phyloP scores from a whole-genome alignment of 352 stramenopile species.

The Elongisporangium anandrum region DNA sequence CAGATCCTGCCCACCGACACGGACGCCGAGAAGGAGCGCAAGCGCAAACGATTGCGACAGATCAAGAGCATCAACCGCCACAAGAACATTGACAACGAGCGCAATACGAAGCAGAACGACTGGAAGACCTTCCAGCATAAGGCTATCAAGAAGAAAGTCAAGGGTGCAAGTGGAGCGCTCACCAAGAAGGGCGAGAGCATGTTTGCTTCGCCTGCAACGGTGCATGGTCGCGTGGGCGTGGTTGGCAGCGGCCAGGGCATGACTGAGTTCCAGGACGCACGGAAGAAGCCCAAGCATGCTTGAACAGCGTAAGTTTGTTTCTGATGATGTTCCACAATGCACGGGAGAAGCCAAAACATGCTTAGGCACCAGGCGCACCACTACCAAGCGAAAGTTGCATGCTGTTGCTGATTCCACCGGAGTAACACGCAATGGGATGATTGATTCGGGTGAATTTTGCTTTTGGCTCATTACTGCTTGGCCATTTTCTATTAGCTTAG shows the following conservation, averaged over 20 bases:
- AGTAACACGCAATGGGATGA: not conserved
- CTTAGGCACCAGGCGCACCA: not conserved
- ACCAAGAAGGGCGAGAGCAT: conserved; percentile 84
- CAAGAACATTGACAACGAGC: conserved; percentile 81
- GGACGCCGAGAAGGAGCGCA: conserved; percentile 83
- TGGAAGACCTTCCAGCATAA: conserved; percentile 87
- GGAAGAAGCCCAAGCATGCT: conserved; percentile 66
- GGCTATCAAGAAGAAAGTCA: conserved; percentile 66
- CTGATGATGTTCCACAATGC: too few relatives aligned
- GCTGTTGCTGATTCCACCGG: not conserved
- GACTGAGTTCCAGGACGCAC: conserved; percentile 66
- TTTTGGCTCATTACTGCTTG: not conserved
- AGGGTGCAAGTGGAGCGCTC: conserved; percentile 64
- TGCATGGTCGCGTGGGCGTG: conserved; percentile 82
- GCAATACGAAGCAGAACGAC: conserved; percentile 80
- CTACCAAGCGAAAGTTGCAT: not conserved
- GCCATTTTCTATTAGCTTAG: not conserved
- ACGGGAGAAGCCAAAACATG: too few relatives aligned
- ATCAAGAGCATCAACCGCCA: conserved; percentile 87
- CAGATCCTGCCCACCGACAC: conserved; percentile 78
- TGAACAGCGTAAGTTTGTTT: conserved; percentile 18
- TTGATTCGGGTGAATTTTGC: not conserved
- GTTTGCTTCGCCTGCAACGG: conserved; percentile 84
- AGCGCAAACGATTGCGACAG: conserved; percentile 75
- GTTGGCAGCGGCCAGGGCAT: conserved; percentile 86